These are phyloP conservation scores for Aegilops speltoides DNA, from an alignment of 176 grass and related monocot species.

Conservation along the genomic window DNA sequence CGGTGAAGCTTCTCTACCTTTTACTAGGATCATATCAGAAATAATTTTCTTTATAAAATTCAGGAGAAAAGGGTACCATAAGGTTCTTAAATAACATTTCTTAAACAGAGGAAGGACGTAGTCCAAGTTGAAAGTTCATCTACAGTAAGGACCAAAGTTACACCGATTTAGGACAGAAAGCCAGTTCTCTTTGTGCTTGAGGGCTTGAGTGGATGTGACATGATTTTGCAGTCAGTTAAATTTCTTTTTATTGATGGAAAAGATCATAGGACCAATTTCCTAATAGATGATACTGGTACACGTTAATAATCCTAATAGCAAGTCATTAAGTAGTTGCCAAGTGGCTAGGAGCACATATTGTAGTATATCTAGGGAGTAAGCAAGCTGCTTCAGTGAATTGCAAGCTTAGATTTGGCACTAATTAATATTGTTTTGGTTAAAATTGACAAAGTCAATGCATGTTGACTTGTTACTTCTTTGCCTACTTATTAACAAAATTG, in stretches of 20 bases:
- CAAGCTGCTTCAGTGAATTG: not conserved
- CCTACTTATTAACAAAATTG: not conserved
- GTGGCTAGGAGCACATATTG: too few relatives aligned
- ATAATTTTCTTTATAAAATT: not conserved
- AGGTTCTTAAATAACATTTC: not conserved
- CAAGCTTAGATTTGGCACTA: not conserved
- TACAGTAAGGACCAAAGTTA: not conserved
- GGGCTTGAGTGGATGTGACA: not conserved
- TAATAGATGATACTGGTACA: not conserved
- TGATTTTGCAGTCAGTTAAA: not conserved
- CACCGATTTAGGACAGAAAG: not conserved
- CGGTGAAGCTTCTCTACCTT: not conserved
- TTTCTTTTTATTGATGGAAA: not conserved
- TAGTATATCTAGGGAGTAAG: not conserved
- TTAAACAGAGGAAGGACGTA: not conserved
- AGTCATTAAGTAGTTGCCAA: not conserved
- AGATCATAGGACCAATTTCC: not conserved
- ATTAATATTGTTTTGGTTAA: not conserved
- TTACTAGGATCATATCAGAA: not conserved
- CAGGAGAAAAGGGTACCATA: not conserved
- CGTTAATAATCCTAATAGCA: not conserved
- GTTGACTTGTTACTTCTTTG: not conserved
- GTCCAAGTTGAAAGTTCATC: not conserved
- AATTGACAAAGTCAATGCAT: not conserved
- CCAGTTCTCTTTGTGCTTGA: not conserved